Conservation (phyloP, 352 stramenopile genomes). For the Phytophthora cajani region DNA sequence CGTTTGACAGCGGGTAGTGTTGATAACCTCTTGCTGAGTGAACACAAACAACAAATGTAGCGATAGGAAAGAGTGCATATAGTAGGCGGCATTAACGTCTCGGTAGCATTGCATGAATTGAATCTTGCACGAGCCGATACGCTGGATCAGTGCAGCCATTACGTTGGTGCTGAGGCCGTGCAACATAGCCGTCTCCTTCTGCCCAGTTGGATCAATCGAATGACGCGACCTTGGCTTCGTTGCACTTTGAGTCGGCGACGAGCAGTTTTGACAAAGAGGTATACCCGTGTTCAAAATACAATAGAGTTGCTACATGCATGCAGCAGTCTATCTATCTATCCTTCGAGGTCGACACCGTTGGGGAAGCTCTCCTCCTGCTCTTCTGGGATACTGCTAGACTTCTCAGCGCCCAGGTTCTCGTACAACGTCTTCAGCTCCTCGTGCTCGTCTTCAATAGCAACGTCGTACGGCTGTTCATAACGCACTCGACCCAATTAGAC, state of each 20-base stretch:
- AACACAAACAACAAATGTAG: constrained; percentile 32
- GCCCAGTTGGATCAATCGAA: background rate
- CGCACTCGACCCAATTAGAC: background rate
- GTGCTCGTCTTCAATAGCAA: constrained; percentile 71
- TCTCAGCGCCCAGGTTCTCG: constrained; percentile 57
- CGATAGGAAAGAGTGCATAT: background rate
- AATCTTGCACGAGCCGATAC: background rate
- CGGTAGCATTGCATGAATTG: background rate
- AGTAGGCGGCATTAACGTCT: background rate
- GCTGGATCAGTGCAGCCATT: background rate
- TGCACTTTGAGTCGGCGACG: too few relatives aligned
- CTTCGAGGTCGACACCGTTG: constrained; percentile 31
- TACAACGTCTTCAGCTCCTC: constrained; percentile 59
- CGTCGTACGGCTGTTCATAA: constrained; percentile 55
- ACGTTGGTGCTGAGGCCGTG: background rate
- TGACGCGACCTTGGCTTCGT: background rate
- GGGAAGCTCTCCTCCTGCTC: constrained; percentile 35
- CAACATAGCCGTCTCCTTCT: background rate
- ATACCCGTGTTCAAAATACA: constrained; percentile 7
- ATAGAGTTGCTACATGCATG: background rate
- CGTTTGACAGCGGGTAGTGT: constrained; percentile 50
- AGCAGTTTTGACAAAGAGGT: constrained; percentile 2
- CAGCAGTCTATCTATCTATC: constrained; percentile 19
- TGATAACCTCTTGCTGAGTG: constrained; percentile 73
- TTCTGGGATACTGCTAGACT: constrained; percentile 44